Evolutionary conservation across 306 rosid species (phyloP).

Genomic region (Elaeagnus macrophylla): DNA sequence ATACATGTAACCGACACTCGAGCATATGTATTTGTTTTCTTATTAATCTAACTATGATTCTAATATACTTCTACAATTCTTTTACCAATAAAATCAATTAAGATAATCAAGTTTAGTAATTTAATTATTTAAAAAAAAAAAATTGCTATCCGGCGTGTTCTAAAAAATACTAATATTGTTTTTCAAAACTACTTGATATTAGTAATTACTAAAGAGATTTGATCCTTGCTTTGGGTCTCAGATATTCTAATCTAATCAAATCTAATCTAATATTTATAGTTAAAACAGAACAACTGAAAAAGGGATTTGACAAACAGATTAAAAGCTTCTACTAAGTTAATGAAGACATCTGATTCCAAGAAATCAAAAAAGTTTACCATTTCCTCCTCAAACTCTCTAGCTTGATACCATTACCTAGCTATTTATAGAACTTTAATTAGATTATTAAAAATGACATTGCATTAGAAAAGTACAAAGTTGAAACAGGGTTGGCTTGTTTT

Average conservation of each 20-base stretch:
- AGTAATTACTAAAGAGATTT: too few relatives aligned
- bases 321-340: neutral
- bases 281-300: constrained; percentile 33
- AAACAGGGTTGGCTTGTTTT: constrained; percentile 34
- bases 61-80: too few relatives aligned
- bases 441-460: constrained; percentile 34
- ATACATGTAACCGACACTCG: too few relatives aligned
- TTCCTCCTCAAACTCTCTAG: constrained; percentile 27
- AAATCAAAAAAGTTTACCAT: constrained; percentile 25
- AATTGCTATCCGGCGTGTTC: too few relatives aligned
- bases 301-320: constrained; percentile 19
- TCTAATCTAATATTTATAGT: constrained; percentile 7
- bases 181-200: too few relatives aligned
- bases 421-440: constrained; percentile 20
- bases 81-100: too few relatives aligned
- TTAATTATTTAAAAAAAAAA: too few relatives aligned
- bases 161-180: too few relatives aligned
- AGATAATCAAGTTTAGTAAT: too few relatives aligned
- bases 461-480: constrained; percentile 38
- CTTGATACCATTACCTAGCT: constrained; percentile 26
- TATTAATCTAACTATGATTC: too few relatives aligned
- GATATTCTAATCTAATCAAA: neutral
- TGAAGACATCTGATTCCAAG: constrained; percentile 29
- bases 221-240: too few relatives aligned
- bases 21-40: too few relatives aligned